Evolutionary conservation across 2,329 filamentous ascomycete genomes (phyloP), one percentile per base, ranked within the genome.

Genomic region (Calonectria montana): DNA sequence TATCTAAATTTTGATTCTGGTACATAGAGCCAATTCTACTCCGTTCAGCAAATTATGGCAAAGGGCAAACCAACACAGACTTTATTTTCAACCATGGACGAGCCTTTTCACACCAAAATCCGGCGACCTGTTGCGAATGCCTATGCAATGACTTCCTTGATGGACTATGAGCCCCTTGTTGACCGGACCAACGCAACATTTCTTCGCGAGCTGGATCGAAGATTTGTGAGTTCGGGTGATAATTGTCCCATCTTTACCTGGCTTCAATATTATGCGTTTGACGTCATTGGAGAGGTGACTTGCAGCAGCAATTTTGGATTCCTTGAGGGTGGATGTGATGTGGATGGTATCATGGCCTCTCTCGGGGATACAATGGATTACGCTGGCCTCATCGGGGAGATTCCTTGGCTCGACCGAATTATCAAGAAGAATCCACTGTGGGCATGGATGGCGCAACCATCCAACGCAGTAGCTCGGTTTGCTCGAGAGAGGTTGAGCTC

Each of bases 251-350:
- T 77, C 57, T 76, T 77, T 16, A 74, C 76, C 2, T 77, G 75
- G 76, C 74, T 76, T 0, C n/a, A 74, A 0, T 77, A 76, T 29
- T 77, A 77, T 0, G 76, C 76, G 0, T 77, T 76, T 66, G 76
- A 77, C 1, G 65, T 69, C 0, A 76, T 76, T 2, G 76, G 75
- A 1, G 77, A 77, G 0, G 61, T 77, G 16, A 77, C 72, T 18
- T 77, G 77, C 16, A 73, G 76, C 0, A 69, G 67, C 0, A 62
- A 61, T 2, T 77, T 75, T 1, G 76, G 76, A 0, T 76, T 77
- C 10, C 75, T 77, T 62, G 74, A 78, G 0, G 31, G 65, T 8
- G 76, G 69, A 1, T 4, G 31, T 0, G 74, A 77, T 23, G 71
- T 78, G 0, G 65, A 71, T 2, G 65, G 67, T 2, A 75, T 77